These are phyloP conservation scores for Lipomyces oligophaga DNA, from an alignment of 805 yeast genomes.

Conservation along the genomic window DNA sequence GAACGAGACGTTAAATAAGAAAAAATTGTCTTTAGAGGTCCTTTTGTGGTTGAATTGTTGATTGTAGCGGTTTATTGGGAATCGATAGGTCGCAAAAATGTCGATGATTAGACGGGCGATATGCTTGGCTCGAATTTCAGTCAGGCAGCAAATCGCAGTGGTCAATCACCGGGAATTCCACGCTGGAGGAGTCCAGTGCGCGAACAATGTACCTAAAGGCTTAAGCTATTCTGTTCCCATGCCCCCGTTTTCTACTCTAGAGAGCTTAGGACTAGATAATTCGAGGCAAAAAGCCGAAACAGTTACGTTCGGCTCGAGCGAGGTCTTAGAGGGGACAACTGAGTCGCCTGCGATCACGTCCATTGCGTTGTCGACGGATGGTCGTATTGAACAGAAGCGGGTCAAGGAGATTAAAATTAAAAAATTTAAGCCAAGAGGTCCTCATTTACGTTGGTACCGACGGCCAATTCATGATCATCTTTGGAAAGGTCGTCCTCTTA, in stretches of 20 bases:
- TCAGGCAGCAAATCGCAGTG: not conserved
- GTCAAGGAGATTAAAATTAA: slow-evolving; percentile 9
- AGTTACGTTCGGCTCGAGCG: not conserved
- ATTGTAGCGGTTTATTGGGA: too few relatives aligned
- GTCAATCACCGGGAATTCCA: not conserved
- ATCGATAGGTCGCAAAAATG: too few relatives aligned
- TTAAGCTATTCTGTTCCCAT: not conserved
- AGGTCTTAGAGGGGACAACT: too few relatives aligned
- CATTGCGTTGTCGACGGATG: slow-evolving; percentile 1
- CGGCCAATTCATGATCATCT: slow-evolving; percentile 83
- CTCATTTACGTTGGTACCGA: slow-evolving; percentile 57
- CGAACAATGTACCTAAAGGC: slow-evolving; percentile 14
- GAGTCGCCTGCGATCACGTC: not conserved
- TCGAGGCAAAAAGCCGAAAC: not conserved
- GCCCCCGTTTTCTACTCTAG: slow-evolving; percentile 9
- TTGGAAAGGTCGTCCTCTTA: slow-evolving; percentile 78
- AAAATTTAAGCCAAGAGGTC: slow-evolving; percentile 24
- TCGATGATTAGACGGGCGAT: too few relatives aligned
- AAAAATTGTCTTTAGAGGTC: too few relatives aligned
- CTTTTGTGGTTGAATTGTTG: too few relatives aligned
- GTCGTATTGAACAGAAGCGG: slow-evolving; percentile 1
- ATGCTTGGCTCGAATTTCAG: not conserved
- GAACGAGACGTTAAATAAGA: too few relatives aligned
- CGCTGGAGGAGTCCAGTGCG: slow-evolving; percentile 17
- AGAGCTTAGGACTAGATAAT: slow-evolving; percentile 14